phyloP scores from a whole-genome alignment of 768 basidiomycete genomes.

The Lactarius indigo region DNA sequence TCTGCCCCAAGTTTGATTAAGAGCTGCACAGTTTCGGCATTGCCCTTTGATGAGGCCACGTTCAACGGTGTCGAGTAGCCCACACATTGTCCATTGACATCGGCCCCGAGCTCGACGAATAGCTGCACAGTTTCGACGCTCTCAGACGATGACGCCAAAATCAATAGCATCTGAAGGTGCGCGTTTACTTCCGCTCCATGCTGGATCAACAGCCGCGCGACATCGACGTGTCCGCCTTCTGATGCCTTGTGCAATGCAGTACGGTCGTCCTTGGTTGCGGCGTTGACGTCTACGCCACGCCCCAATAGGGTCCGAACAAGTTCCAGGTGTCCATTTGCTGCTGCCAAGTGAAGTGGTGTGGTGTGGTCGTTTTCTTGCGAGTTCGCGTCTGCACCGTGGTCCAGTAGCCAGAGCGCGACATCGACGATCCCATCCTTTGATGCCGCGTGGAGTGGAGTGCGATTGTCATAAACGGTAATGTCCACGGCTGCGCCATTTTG shows the following conservation, averaged over 20 bases:
- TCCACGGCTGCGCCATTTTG: neutral
- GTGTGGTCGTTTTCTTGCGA: neutral
- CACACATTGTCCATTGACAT: neutral
- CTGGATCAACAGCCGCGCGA: neutral
- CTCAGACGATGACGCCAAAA: neutral
- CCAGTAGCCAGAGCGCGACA: neutral
- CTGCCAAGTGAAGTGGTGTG: neutral
- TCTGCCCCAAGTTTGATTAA: too few species aligned
- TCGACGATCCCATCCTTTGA: neutral
- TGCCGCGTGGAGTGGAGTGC: neutral
- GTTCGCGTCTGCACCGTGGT: neutral
- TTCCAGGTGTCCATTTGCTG: neutral
- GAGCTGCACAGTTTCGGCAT: neutral
- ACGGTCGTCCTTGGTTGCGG: too few species aligned
- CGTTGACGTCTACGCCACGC: neutral
- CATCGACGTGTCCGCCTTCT: neutral
- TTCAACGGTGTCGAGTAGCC: neutral
- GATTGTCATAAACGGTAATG: neutral
- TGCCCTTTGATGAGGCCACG: neutral
- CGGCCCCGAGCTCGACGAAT: neutral
- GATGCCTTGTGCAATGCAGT: neutral
- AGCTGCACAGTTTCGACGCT: neutral
- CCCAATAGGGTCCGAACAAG: neutral
- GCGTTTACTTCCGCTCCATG: neutral
- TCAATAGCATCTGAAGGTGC: neutral